Evolutionary conservation across 1,284 basidiomycete genomes (phyloP).

Genomic region (Hymenochaete sp.): DNA sequence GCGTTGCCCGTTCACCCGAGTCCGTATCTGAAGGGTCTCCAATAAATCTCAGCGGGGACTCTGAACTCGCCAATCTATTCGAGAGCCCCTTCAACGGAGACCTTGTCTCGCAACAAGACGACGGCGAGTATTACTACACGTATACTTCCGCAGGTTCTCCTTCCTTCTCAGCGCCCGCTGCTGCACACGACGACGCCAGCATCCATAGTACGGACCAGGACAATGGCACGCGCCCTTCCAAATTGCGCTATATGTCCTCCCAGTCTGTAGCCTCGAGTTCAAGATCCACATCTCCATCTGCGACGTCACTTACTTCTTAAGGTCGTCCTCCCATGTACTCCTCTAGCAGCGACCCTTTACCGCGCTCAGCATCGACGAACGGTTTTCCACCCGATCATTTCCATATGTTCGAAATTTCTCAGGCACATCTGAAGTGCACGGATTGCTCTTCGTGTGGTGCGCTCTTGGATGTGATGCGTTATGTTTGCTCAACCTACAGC

Average conservation of each 20-base stretch:
- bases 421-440: constrained; percentile 52
- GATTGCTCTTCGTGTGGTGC: constrained; percentile 75
- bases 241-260: constrained; percentile 46
- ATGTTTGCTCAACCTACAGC: constrained; percentile 80
- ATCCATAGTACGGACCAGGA: constrained; percentile 20
- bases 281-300: constrained; percentile 21
- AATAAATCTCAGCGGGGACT: constrained; percentile 19
- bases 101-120: constrained; percentile 56
- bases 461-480: constrained; percentile 69
- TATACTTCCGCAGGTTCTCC: constrained; percentile 50
- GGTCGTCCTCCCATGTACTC: constrained; percentile 21
- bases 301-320: constrained; percentile 18
- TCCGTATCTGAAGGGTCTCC: constrained; percentile 48
- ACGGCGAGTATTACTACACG: constrained; percentile 66
- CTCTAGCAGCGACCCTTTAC: constrained; percentile 27
- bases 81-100: constrained; percentile 35
- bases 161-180: constrained; percentile 35
- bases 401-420: constrained; percentile 45
- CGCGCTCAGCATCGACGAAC: constrained; percentile 19
- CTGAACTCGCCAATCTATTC: constrained; percentile 14
- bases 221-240: constrained; percentile 37
- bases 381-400: constrained; percentile 42
- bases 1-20: constrained; percentile 20
- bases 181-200: constrained; percentile 26
- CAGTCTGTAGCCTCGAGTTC: constrained; percentile 20